Base-by-base conservation (phyloP, 345 rosid species). In the Eucalyptus victrix region DNA sequence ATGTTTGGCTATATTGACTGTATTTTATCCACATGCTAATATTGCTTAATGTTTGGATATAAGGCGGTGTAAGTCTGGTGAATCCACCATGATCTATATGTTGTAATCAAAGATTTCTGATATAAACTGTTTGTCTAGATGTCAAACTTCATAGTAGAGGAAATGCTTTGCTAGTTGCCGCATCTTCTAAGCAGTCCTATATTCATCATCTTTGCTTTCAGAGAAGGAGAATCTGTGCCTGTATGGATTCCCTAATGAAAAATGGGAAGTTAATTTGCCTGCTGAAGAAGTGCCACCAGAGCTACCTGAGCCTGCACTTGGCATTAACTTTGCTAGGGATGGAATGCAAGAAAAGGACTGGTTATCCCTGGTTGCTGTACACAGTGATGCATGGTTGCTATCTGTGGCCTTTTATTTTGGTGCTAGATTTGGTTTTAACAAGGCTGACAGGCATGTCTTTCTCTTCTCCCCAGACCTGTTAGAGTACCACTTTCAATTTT, bases 211-310 rank as follows among this genome's bases (percentile, higher is more conserved):
- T 72, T 54, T 53, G 34, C 80, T 91, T 92, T 69, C 94, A 97
- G 98, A 94, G 92, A 97, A 96, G 91, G 97, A 97, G 92, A 96
- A 96, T 87, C 98, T 95, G 86, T 95, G 98, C 92, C 92, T 96
- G 93, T 97, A 95, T 93, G 97, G 98, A 86, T 91, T 90, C 89
- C 98, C 98, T 16, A 92, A 91, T 91, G 97, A 93, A 91, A 91
- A 88, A 21, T 97, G 99, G 99, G 97, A 97, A 93, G 98, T 97
- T 51, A 94, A 91, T 92, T 93, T 96, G 89, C 98, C 99, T 80
- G 97, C 96, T 92, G 98, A 96, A 91, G 98, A 97, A 92, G 97
- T 97, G 65, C 99, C 98, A 86, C 97, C 98, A 3, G 97, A 97
- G 94, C 95, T 97, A 60, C 99, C 98, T 7, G 99, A 97, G 91